phyloP scores from a whole-genome alignment of 116 monocot species.

The Papilionanthe hybrid region DNA sequence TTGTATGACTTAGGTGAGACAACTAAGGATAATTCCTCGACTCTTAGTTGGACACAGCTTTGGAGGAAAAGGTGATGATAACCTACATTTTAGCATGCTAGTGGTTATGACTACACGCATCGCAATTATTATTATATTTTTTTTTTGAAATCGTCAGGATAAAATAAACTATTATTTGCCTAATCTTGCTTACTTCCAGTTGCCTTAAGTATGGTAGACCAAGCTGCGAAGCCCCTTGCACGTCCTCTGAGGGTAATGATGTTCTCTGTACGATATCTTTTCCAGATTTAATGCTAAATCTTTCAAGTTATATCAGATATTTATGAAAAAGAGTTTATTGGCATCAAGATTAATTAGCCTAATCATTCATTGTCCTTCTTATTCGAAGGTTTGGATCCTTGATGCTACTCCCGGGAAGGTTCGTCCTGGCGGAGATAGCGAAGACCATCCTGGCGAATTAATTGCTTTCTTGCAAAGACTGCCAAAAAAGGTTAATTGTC shows the following conservation, averaged over 20 bases:
- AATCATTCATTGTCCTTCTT: conserved; percentile 7
- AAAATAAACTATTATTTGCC: background rate
- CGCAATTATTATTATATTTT: background rate
- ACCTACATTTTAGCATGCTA: conserved; percentile 9
- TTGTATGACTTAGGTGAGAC: conserved; percentile 51
- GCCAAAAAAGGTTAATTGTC: conserved; percentile 49
- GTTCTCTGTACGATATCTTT: background rate
- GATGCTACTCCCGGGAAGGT: conserved; percentile 95
- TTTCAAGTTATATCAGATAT: background rate
- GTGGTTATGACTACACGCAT: background rate
- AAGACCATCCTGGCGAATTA: conserved; percentile 91
- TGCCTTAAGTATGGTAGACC: conserved; percentile 94
- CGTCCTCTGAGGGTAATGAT: conserved; percentile 79
- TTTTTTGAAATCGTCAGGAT: background rate
- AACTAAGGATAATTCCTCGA: conserved; percentile 77
- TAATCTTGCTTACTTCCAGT: conserved; percentile 30
- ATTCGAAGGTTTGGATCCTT: conserved; percentile 84
- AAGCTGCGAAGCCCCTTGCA: conserved; percentile 99
- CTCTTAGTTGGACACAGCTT: conserved; percentile 96
- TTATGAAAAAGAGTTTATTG: background rate
- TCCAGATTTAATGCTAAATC: background rate
- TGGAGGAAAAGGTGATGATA: conserved; percentile 81
- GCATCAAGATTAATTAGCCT: background rate
- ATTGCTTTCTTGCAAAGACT: conserved; percentile 65
- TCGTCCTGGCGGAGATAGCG: conserved; percentile 79